phyloP scores from a whole-genome alignment of 805 yeast genomes.

The Cyberlindnera veronae region DNA sequence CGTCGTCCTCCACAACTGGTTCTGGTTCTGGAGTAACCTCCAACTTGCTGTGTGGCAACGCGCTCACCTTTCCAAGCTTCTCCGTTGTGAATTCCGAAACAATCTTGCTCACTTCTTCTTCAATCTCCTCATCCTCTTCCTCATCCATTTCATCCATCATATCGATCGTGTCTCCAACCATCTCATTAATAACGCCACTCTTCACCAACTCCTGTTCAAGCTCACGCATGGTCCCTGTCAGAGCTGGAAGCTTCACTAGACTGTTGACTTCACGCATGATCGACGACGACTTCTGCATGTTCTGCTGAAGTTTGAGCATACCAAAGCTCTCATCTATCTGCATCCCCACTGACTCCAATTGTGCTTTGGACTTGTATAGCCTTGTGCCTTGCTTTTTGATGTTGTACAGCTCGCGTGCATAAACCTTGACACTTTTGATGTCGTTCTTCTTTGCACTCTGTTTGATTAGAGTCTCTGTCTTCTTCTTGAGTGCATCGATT shows the following conservation, averaged over 20 bases:
- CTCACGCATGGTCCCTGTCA: slow-evolving; percentile 79
- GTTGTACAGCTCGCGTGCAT: slow-evolving; percentile 78
- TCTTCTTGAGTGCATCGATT: slow-evolving; percentile 62
- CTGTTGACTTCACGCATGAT: slow-evolving; percentile 88
- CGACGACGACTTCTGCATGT: slow-evolving; percentile 71
- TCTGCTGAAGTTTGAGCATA: slow-evolving; percentile 75
- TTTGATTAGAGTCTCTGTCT: slow-evolving; percentile 74
- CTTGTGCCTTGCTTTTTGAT: slow-evolving; percentile 71
- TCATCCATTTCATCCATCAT: slow-evolving; percentile 60
- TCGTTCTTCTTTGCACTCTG: slow-evolving; percentile 76
- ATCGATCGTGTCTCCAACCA: slow-evolving; percentile 90
- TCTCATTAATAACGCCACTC: slow-evolving; percentile 85
- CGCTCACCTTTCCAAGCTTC: slow-evolving; percentile 37
- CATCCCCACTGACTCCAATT: slow-evolving; percentile 80
- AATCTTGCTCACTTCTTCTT: slow-evolving; percentile 61
- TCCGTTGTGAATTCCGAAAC: slow-evolving; percentile 43
- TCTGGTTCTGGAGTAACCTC: slow-evolving; percentile 23
- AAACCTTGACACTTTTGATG: slow-evolving; percentile 64
- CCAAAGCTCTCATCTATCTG: slow-evolving; percentile 91
- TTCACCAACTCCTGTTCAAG: slow-evolving; percentile 83
- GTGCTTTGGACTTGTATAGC: slow-evolving; percentile 77
- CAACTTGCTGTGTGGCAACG: slow-evolving; percentile 30
- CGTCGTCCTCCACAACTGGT: slow-evolving; percentile 65
- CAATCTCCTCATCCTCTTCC: slow-evolving; percentile 62
- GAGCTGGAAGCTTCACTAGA: slow-evolving; percentile 72